These are phyloP conservation scores for Penicillium desertorum DNA, from an alignment of 495 filamentous ascomycete genomes.

Conservation along the genomic window DNA sequence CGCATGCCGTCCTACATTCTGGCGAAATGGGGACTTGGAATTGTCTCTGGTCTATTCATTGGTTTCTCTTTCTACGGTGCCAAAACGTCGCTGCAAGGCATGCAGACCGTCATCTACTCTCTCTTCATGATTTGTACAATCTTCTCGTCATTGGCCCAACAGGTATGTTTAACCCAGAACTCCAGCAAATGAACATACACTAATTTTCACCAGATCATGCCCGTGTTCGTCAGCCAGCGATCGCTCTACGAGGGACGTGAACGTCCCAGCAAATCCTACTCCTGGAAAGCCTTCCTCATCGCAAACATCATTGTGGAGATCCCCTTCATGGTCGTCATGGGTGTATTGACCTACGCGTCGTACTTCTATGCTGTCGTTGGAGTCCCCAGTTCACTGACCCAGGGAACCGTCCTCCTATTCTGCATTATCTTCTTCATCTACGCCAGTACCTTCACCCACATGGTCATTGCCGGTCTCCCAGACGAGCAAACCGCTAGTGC, in stretches of 20 bases:
- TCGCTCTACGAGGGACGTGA: slow-evolving; percentile 69
- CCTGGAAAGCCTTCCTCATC: slow-evolving; percentile 67
- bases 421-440: slow-evolving; percentile 53
- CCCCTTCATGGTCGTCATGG: slow-evolving; percentile 47
- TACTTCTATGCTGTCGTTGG: slow-evolving; percentile 52
- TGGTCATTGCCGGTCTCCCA: slow-evolving; percentile 57
- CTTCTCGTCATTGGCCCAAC: slow-evolving; percentile 53
- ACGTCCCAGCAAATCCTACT: slow-evolving; percentile 64
- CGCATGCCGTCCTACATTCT: slow-evolving; percentile 52
- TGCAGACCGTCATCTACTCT: slow-evolving; percentile 56
- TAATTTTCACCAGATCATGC: slow-evolving; percentile 55
- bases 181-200: not conserved
- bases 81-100: slow-evolving; percentile 45
- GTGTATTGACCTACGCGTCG: slow-evolving; percentile 42
- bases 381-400: slow-evolving; percentile 40
- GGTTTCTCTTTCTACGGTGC: slow-evolving; percentile 57
- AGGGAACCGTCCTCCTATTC: slow-evolving; percentile 53
- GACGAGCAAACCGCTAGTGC: slow-evolving; percentile 54
- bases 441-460: slow-evolving; percentile 50
- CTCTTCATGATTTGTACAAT: slow-evolving; percentile 62
- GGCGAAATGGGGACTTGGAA: slow-evolving; percentile 36
- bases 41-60: slow-evolving; percentile 56
- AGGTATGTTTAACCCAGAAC: slow-evolving; percentile 34
- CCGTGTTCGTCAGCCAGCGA: slow-evolving; percentile 62
- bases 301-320: slow-evolving; percentile 59